Conservation (phyloP, 2,329 filamentous ascomycete species). For the Apiospora sp. region DNA sequence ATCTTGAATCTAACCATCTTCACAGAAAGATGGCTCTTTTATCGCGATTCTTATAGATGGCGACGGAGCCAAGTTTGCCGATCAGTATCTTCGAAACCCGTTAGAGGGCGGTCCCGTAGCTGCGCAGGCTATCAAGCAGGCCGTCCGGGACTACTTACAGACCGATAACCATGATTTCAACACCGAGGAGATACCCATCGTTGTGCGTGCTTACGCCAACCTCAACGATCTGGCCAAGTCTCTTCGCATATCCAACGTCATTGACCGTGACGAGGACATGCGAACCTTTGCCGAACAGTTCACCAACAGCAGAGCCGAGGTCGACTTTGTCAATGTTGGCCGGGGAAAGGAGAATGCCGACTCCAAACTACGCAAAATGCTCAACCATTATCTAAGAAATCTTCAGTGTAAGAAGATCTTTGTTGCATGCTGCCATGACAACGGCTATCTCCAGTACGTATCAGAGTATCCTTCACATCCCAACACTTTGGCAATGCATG, state of each 20-base stretch:
- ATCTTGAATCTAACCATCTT: constrained; percentile 2
- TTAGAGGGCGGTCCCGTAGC: constrained; percentile 40
- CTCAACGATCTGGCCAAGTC: constrained; percentile 44
- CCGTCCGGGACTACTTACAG: constrained; percentile 39
- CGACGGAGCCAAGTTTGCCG: constrained; percentile 45
- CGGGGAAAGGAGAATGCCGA: constrained; percentile 46
- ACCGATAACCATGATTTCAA: constrained; percentile 33
- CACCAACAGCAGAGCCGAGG: constrained; percentile 44
- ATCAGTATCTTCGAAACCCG: constrained; percentile 41
- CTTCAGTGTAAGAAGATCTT: constrained; percentile 45
- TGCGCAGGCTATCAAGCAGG: constrained; percentile 42
- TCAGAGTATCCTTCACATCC: not conserved
- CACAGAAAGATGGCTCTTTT: constrained; percentile 41
- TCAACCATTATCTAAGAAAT: constrained; percentile 45
- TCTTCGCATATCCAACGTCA: constrained; percentile 42
- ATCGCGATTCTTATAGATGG: constrained; percentile 46
- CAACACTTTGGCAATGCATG: not conserved
- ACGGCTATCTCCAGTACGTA: constrained; percentile 42
- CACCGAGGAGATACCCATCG: constrained; percentile 41
- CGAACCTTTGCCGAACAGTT: constrained; percentile 44
- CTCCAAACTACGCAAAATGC: constrained; percentile 35
- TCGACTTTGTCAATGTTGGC: constrained; percentile 46
- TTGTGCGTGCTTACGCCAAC: constrained; percentile 46
- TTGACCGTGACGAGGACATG: constrained; percentile 42
- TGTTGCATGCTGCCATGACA: constrained; percentile 46